Evolutionary conservation across 164 flowering plant species (phyloP).

Genomic region (Santalum album): DNA sequence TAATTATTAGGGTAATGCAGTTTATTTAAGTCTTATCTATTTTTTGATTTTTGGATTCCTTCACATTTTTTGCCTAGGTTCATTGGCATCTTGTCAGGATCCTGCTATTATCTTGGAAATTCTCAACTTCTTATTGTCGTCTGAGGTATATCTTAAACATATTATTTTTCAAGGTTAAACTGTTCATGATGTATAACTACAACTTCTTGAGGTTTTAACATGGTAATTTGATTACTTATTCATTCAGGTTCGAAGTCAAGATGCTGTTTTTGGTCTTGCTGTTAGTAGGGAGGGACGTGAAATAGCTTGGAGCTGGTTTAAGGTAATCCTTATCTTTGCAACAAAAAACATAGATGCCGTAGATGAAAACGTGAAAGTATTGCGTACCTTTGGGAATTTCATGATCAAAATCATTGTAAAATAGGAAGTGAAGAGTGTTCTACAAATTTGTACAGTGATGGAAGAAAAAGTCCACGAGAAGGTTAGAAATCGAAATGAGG

Average conservation of each 20-base stretch:
- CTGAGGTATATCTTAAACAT: conserved; percentile 47
- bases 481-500: too few species aligned
- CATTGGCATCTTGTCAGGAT: conserved; percentile 69
- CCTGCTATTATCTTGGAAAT: conserved; percentile 67
- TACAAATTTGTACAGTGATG: too few species aligned
- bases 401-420: too few species aligned
- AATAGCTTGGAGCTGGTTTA: conserved; percentile 85
- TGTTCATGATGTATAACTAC: not conserved
- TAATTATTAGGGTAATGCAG: conserved; percentile 13
- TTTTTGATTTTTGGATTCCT: not conserved
- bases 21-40: not conserved
- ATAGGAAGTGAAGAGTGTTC: too few species aligned
- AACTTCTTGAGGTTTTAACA: not conserved
- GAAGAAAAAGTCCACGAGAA: too few species aligned
- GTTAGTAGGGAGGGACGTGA: conserved; percentile 77
- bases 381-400: too few species aligned
- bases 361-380: too few species aligned
- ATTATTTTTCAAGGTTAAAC: not conserved
- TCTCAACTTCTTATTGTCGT: conserved; percentile 66
- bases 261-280: conserved; percentile 68
- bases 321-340: conserved; percentile 40
- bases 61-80: conserved; percentile 34
- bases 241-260: conserved; percentile 85
- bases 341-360: too few species aligned
- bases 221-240: not conserved